Base-by-base conservation (phyloP, 2,329 filamentous ascomycete species). In the Lasiodiplodia citricola region DNA sequence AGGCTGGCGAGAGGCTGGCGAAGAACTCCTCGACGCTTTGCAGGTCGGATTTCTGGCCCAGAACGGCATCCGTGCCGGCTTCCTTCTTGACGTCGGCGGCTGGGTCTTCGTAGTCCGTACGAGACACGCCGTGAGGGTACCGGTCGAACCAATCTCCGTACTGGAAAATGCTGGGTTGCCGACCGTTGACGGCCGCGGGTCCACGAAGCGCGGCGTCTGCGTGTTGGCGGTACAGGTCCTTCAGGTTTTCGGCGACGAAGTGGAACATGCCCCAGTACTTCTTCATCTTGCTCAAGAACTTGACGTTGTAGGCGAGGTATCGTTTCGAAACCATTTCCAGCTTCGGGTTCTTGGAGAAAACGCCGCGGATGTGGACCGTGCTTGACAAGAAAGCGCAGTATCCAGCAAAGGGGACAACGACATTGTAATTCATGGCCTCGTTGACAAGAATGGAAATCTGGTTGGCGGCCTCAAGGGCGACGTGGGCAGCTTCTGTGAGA, bases 241-340 rank as follows among this genome's bases (percentile, higher is more conserved):
- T 94, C 44, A 97, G 86, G 75, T 95, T 96, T 77, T 98, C 94
- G 0, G 93, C 91, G 87, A 98, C 94, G 82, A 94, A 97, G 77
- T 97, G 93, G 77, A 98, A 97, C 91, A 97, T 97, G 70, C 95
- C 96, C 96, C 96, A 99, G 75, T 96, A 94, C 70, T 92, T 92
- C 84, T 97, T 97, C 92, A 98, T 97, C 80, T 93, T 96, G 67
- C 91, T 91, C 55, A 99, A 82, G 74, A 96, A 98, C 75, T 91
- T 92, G 74, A 98, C 91, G 72, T 97, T 98, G 72, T 90, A 92
- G 0, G 92, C 90, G 18, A 97, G 84, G 75, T 97, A 94, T 72
- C 90, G 89, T 81, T 96, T 97, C 10, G 93, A 93, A 10, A 88
- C 87, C 14, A 87, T 86, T 77, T 97, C 92, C 62, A 96, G 86